phyloP scores from a whole-genome alignment of 371 early-diverging fungal genomes.

The Gilbertella persicaria region DNA sequence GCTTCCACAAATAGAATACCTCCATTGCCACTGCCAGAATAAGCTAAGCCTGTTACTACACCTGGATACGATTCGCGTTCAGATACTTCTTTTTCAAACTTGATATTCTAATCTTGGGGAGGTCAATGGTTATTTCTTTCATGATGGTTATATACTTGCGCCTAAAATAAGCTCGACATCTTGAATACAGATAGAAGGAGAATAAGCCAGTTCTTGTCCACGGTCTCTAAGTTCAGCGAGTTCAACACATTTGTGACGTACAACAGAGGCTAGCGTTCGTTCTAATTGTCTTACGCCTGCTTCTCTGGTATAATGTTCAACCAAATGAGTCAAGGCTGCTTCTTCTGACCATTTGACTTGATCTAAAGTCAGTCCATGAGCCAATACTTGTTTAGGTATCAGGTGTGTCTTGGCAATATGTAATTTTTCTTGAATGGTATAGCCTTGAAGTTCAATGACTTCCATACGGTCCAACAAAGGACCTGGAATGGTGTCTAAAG shows the following conservation, averaged over 20 bases:
- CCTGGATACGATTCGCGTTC: constrained; percentile 70
- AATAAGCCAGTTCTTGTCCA: constrained; percentile 23
- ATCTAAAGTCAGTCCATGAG: constrained; percentile 59
- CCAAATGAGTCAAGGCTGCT: constrained; percentile 59
- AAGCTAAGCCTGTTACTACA: constrained; percentile 84
- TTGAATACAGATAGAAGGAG: constrained; percentile 27
- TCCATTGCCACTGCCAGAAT: constrained; percentile 73
- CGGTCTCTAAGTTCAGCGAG: constrained; percentile 44
- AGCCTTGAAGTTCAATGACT: constrained; percentile 80
- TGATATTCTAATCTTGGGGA: constrained; percentile 1
- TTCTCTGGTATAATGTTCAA: constrained; percentile 78
- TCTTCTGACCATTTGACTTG: constrained; percentile 50
- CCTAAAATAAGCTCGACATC: constrained; percentile 72
- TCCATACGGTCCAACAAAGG: constrained; percentile 90
- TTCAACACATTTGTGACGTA: constrained; percentile 76
- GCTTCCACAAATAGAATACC: constrained; percentile 82
- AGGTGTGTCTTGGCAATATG: constrained; percentile 51
- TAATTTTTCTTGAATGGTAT: constrained; percentile 82
- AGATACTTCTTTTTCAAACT: constrained; percentile 62
- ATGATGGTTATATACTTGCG: constrained; percentile 22
- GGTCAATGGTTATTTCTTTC: not conserved
- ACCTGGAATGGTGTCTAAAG: constrained; percentile 72
- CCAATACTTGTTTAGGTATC: constrained; percentile 66
- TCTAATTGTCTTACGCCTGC: constrained; percentile 84
- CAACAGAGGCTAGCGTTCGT: constrained; percentile 71